Base-by-base conservation (phyloP, 2,329 filamentous ascomycete genomes). In the Hypoxylon sp. region DNA sequence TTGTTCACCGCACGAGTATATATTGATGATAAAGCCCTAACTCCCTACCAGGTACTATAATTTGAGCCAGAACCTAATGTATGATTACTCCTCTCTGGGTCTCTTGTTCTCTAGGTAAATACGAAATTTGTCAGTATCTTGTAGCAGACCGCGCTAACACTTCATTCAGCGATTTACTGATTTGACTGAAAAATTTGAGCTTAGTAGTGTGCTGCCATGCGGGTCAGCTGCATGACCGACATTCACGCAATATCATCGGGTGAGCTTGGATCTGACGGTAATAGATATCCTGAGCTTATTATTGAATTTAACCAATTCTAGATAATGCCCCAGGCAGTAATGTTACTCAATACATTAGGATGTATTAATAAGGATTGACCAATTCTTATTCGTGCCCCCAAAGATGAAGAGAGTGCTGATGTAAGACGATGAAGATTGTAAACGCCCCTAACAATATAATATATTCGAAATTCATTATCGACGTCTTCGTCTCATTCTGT, bases 301-400 rank as follows among this genome's bases (percentile, higher is more conserved):
- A 26, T 26, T 24, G 17, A 33, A 46, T 46, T n/a, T 57, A 44
- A 31, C 26, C 14, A 31, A 55, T 26, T 54, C 37, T 44, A 24
- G 19, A 19, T 42, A 24, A 47, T 10, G 29, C 6, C 17, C 17
- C 29, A 13, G 11, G n/a, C 2, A 46, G 26, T 35, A 47, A 35
- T 35, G 35, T 37, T 37, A 8, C 24, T 31, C 11, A 19, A 13
- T 52, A 44, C 39, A 19, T 35, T 52, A 17, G 6, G 13, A 22
- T 13, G 22, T 1, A 31, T 24, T 37, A 35, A 6, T 24, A 46
- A 57, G 14, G 39, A 57, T 10, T 13, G 42, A 57, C 29, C 29
- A 6, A 57, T n/a, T 57, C 10, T 22, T 46, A n/a, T n/a, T 26
- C 17, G 31, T 14, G 6, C 3, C 29, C 19, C 22, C 19, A 11